Percentiles rank a stretch among this genome's conserved stretches.
Evolutionary conservation across 192 early-diverging fungal species (phyloP).

Genomic region (Dissophora globulifera): DNA sequence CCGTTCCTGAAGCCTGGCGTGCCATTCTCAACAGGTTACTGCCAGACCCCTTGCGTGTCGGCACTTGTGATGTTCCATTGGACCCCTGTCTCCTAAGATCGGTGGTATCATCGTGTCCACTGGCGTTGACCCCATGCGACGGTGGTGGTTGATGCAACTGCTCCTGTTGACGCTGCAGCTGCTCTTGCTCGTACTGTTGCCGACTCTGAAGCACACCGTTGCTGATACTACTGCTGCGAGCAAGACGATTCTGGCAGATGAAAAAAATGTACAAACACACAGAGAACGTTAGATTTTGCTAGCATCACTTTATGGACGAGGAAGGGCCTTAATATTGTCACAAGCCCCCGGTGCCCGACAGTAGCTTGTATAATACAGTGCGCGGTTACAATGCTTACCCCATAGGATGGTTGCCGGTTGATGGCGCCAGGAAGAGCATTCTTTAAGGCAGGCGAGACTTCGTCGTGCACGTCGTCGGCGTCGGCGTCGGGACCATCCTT

Average conservation of each 20-base stretch:
- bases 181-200: slow-evolving; percentile 13
- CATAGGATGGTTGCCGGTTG: too few relatives aligned
- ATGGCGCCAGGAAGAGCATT: neutral
- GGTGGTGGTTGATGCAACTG: neutral
- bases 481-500: slow-evolving; percentile 22
- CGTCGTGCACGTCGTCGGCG: too few relatives aligned
- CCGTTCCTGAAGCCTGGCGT: slow-evolving; percentile 41
- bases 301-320: too few relatives aligned
- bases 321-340: too few relatives aligned
- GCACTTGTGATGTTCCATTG: neutral
- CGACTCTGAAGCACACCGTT: neutral
- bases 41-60: slow-evolving; percentile 27
- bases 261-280: neutral
- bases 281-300: too few relatives aligned
- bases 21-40: slow-evolving; percentile 30
- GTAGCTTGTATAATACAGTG: too few relatives aligned
- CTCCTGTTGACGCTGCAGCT: neutral
- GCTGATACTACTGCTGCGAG: neutral
- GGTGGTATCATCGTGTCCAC: neutral
- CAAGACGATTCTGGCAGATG: neutral
- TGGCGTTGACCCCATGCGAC: too few relatives aligned
- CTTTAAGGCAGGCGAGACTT: neutral
- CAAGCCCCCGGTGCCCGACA: too few relatives aligned
- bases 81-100: too few relatives aligned
- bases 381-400: too few relatives aligned